These are phyloP conservation scores for Tolypocladium amazonense DNA, from an alignment of 2,329 filamentous ascomycete genomes.

Conservation along the genomic window DNA sequence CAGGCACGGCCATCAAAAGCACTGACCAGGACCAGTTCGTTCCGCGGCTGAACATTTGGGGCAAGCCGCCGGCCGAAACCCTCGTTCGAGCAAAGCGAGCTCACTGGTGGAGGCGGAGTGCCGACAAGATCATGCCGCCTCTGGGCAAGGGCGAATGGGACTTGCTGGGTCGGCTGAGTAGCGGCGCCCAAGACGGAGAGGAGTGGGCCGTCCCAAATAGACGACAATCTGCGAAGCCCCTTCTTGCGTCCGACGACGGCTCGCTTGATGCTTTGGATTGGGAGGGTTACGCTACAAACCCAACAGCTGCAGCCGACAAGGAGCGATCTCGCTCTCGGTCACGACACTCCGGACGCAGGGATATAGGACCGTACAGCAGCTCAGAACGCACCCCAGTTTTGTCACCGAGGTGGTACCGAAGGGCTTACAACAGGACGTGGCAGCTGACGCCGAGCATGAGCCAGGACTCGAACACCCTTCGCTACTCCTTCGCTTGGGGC, in stretches of 20 bases:
- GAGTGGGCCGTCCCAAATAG: conserved; percentile 27
- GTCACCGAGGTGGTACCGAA: conserved; percentile 31
- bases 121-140: conserved; percentile 42
- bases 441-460: conserved; percentile 31
- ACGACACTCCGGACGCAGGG: conserved; percentile 23
- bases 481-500: conserved; percentile 37
- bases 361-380: conserved; percentile 26
- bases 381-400: conserved; percentile 19
- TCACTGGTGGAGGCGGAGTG: conserved; percentile 34
- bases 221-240: conserved; percentile 10
- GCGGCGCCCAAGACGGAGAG: conserved; percentile 23
- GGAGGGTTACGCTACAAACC: conserved; percentile 27
- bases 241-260: background rate
- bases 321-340: conserved; percentile 18
- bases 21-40: conserved; percentile 24
- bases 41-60: conserved; percentile 38
- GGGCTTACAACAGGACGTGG: conserved; percentile 38
- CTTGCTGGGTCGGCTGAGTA: conserved; percentile 33
- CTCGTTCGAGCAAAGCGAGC: conserved; percentile 30
- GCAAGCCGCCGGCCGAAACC: conserved; percentile 27
- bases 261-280: conserved; percentile 25
- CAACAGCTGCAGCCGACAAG: conserved; percentile 28
- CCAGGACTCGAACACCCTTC: conserved; percentile 16
- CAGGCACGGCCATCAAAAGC: conserved; percentile 11
- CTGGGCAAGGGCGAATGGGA: conserved; percentile 45